Percentiles rank a stretch among this genome's conserved stretches.
Evolutionary conservation across 177 flowering plant genomes (phyloP).

Genomic region (Vitis hybrid): DNA sequence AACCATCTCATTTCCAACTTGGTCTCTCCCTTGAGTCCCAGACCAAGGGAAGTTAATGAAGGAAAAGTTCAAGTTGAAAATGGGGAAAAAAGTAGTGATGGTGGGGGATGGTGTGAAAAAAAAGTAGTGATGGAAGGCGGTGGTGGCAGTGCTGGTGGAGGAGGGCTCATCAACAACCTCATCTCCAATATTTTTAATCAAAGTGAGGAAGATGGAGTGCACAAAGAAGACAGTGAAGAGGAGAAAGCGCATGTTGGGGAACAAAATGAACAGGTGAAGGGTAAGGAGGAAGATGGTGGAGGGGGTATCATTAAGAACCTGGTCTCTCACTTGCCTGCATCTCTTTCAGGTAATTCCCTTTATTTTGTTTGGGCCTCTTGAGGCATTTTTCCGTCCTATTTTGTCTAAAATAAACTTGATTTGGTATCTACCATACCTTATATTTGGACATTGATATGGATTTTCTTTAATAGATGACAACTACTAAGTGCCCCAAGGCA

Average conservation of each 20-base stretch:
- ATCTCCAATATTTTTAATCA: conserved; percentile 27
- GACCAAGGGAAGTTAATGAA: not conserved
- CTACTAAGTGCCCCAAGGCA: no score
- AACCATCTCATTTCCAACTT: conserved; percentile 29
- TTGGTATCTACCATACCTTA: no score
- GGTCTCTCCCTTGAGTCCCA: conserved; percentile 28
- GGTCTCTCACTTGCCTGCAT: conserved; percentile 40
- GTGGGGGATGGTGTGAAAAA: not conserved
- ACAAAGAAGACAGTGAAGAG: not conserved
- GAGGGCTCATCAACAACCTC: conserved; percentile 22
- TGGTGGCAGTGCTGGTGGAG: conserved; percentile 10
- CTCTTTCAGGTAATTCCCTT: conserved; percentile 30
- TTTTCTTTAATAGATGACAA: no score
- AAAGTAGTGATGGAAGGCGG: not conserved
- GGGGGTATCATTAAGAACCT: conserved; percentile 38
- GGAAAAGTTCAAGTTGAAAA: conserved; percentile 14
- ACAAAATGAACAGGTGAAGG: conserved; percentile 7
- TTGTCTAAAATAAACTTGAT: not conserved
- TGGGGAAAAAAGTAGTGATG: not conserved
- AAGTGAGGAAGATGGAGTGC: conserved; percentile 16
- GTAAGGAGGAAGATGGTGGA: conserved; percentile 17
- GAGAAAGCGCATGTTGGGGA: conserved; percentile 6
- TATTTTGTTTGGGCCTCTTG: not conserved
- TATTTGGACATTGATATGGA: not conserved
- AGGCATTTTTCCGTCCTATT: not conserved